Percentiles rank a stretch among this genome's conserved stretches.
phyloP scores from a whole-genome alignment of 345 rosid genomes.

The Citrus trifoliata region DNA sequence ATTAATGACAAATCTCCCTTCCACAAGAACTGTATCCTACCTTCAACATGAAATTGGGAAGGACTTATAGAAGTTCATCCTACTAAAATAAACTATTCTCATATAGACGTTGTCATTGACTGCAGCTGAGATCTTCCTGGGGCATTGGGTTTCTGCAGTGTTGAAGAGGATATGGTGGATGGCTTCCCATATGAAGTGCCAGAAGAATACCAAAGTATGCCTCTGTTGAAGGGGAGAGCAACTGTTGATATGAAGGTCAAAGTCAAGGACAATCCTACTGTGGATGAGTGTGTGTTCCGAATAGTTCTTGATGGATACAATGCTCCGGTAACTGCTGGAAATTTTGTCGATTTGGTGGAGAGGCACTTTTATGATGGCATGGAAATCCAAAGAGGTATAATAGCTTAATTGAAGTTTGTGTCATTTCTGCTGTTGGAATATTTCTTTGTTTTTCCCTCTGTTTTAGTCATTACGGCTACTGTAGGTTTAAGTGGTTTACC shows the following conservation, averaged over 20 bases:
- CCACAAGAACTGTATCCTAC: conserved; percentile 2
- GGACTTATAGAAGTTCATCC: conserved; percentile 29
- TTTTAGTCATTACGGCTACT: neutral
- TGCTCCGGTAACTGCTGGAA: conserved; percentile 95
- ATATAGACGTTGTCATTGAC: conserved; percentile 86
- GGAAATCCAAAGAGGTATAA: conserved; percentile 95
- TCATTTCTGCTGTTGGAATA: neutral
- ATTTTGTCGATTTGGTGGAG: conserved; percentile 86
- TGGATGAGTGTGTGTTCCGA: conserved; percentile 77
- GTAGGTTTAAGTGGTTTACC: neutral
- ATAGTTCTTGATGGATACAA: conserved; percentile 95
- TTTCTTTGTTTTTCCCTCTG: neutral
- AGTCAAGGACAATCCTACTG: conserved; percentile 92
- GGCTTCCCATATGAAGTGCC: conserved; percentile 94
- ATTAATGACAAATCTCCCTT: neutral
- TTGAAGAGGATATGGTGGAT: conserved; percentile 99
- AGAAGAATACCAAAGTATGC: conserved; percentile 75
- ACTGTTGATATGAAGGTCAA: conserved; percentile 97
- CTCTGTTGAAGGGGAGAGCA: conserved; percentile 95
- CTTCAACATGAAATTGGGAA: conserved; percentile 19
- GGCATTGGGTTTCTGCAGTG: conserved; percentile 99
- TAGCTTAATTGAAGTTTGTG: neutral
- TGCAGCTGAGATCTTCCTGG: conserved; percentile 99
- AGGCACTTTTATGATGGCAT: conserved; percentile 96
- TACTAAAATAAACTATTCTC: conserved; percentile 50